Conservation (phyloP, 257 asterid species). For the Solanum peruvianum region DNA sequence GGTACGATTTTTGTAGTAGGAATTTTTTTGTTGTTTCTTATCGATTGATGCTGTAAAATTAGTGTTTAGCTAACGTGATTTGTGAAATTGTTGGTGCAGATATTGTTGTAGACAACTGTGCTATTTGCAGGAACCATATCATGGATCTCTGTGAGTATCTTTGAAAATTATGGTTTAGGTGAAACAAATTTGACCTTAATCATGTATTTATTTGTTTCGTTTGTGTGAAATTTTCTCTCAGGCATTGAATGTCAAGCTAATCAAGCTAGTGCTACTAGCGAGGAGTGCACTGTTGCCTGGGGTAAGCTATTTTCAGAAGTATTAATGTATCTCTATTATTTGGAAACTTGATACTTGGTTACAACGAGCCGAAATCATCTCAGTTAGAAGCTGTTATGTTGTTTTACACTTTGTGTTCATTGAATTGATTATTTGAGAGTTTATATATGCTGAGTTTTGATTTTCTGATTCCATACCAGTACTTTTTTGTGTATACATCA, state of each 20-base stretch:
- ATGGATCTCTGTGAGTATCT: constrained; percentile 72
- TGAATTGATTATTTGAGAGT: background rate
- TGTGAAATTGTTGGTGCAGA: constrained; percentile 28
- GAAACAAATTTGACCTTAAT: background rate
- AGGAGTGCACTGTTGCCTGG: constrained; percentile 78
- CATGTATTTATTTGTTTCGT: background rate
- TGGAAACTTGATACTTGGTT: background rate
- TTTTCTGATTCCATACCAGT: background rate
- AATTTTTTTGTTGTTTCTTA: background rate
- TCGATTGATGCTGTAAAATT: background rate
- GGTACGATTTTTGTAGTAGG: constrained; percentile 13
- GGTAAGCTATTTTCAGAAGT: constrained; percentile 22
- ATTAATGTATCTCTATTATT: background rate
- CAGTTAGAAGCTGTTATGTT: background rate
- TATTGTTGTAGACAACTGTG: constrained; percentile 79
- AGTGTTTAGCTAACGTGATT: background rate
- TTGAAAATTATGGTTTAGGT: background rate
- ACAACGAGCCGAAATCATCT: background rate
- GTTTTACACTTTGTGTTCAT: background rate
- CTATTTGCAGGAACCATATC: constrained; percentile 79
- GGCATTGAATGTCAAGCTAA: constrained; percentile 77
- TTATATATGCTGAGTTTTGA: background rate
- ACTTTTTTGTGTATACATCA: background rate
- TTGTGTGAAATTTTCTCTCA: background rate
- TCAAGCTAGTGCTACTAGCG: constrained; percentile 72